Base-by-base conservation (phyloP, 2,329 filamentous ascomycete genomes). In the Pseudocercospora fijiensis region DNA sequence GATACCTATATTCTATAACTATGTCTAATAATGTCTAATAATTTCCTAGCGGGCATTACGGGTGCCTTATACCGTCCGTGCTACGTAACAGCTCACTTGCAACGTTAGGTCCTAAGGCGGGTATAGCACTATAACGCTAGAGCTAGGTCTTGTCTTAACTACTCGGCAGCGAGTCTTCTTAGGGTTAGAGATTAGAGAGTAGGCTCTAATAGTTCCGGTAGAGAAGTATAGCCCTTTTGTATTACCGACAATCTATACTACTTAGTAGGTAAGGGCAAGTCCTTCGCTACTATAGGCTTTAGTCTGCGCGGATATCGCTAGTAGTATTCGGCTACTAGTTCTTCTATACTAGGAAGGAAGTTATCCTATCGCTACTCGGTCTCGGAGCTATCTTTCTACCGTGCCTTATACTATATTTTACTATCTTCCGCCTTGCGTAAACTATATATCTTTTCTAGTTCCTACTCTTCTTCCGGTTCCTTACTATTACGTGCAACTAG, bases 141-240 rank as follows among this genome's bases (percentile, higher is more conserved):
- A 22, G n/a, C 10, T 20, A 22, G n/a, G 43, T 22, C 3, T 11
- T 47, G 9, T 47, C 43, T 47, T 47, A 47, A 47, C 43, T 47
- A 47, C 43, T 47, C 9, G 9, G 43, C n/a, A 45, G 41, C 8
- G 8, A 45, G 41, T 45, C 41, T 45, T 45, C 41, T 45, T 45
- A 45, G 41, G 9, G 43, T 47, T 8, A 8, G 43, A 47, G 20
- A n/a, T 16, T 47, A 47, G n/a, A n/a, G n/a, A n/a, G n/a, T n/a
- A n/a, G n/a, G 43, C 9, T 20, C 20, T 47, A 47, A 18, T 47
- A 8, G 18, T 47, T 47, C 18, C 9, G 9, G 43, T 47, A 47
- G 43, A 47, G 43, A 47, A 47, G 43, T 47, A 47, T 47, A 47
- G 43, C 43, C 20, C 43, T 47, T 47, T 47, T 47, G 20, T 47